Evolutionary conservation across 2,329 filamentous ascomycete genomes (phyloP).

Genomic region (Apiospora aurea): DNA sequence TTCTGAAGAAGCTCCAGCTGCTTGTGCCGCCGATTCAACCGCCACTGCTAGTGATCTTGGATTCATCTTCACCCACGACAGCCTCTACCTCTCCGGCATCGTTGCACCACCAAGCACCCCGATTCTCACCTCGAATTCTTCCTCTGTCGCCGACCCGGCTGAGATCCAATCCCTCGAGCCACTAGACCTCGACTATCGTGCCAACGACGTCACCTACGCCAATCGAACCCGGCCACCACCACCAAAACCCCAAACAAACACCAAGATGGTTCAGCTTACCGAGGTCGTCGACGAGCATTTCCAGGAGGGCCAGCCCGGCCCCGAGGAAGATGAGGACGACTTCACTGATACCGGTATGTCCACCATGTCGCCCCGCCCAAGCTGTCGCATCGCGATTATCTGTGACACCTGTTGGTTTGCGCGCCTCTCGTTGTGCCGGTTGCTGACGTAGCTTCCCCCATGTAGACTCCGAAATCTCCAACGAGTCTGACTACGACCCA

Average conservation of each 20-base stretch:
- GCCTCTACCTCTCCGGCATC: constrained; percentile 1
- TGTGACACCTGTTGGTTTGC: neutral
- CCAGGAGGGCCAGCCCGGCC: constrained; percentile 70
- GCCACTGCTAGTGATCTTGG: neutral
- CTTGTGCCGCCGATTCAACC: neutral
- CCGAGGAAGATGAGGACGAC: constrained; percentile 87
- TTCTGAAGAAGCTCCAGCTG: constrained; percentile 23
- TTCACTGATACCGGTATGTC: constrained; percentile 88
- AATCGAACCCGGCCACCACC: neutral
- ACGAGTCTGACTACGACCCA: constrained; percentile 75
- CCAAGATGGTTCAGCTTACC: constrained; percentile 83
- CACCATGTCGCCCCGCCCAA: neutral
- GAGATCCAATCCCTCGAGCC: neutral
- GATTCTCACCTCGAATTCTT: neutral
- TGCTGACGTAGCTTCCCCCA: constrained; percentile 16
- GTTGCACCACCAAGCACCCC: constrained; percentile 5
- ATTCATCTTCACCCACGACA: constrained; percentile 6
- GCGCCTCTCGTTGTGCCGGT: constrained; percentile 7
- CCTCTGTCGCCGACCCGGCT: neutral
- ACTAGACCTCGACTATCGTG: neutral
- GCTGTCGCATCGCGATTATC: constrained; percentile 2
- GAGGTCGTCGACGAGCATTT: constrained; percentile 98
- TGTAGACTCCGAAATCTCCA: constrained; percentile 83
- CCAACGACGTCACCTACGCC: neutral
- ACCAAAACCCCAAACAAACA: constrained; percentile 10